Evolutionary conservation across 345 rosid species (phyloP), one percentile per base, ranked within the genome.

Genomic region (Balakata baccata): DNA sequence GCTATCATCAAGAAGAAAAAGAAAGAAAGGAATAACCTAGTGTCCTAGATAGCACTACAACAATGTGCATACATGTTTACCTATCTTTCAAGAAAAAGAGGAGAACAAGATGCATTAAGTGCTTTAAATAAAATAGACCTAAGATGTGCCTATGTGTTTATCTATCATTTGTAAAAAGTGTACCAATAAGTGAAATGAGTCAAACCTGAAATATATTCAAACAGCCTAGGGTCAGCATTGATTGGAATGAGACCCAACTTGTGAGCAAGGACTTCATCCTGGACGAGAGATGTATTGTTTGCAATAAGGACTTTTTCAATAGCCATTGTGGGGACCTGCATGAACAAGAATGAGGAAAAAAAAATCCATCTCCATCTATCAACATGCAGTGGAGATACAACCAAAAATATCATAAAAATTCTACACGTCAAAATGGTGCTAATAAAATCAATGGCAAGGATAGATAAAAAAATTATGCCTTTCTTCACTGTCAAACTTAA

Each of bases 191-290:
- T 2, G 11, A n/a, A 72, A 25, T 18, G 38, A 74, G 65, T 25
- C 74, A 60, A 51, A 92, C 97, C 98, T 71, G 98, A 87, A 71
- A 95, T 73, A 84, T 89, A 89, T 49, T 91, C 97, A 71, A 95
- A 95, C 59, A 84, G 87, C 83, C 97, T 87, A 10, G 99, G 97
- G 76, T 95, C 99, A 69, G 78, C 92, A 20, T 76, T 74, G 74
- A 94, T 82, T 12, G 98, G 98, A 85, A 92, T 83, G 46, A 94
- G 94, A 76, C 99, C 99, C 82, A 95, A 82, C 79, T 97, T 88
- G 69, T 92, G 99, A 61, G 99, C 84, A 82, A 92, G 97, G 75
- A 95, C 96, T 81, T 95, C 99, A 56, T 95, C 99, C 81, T 87
- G 91, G 69, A 95, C 67, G 50, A 91, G 71, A 3, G 98, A 95